Conservation (phyloP, 2,329 filamentous ascomycete species). For the Calonectria pseudoturangicola region DNA sequence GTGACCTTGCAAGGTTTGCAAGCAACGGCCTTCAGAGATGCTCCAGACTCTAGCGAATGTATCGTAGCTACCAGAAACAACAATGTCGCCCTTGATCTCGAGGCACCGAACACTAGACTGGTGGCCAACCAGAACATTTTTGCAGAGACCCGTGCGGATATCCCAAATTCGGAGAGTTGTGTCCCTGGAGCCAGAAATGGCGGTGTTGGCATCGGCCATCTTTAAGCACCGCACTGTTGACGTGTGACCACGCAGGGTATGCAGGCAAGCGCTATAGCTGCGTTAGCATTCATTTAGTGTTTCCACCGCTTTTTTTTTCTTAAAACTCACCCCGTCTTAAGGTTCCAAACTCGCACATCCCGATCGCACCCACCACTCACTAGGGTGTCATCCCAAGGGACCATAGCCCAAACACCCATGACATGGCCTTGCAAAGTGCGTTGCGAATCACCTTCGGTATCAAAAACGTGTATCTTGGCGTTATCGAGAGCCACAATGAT, state of each 20-base stretch:
- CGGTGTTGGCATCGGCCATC: constrained; percentile 95
- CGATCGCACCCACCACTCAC: constrained; percentile 98
- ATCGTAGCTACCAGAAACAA: constrained; percentile 99
- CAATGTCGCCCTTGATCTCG: constrained; percentile 95
- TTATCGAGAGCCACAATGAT: constrained; percentile 99
- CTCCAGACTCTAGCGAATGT: constrained; percentile 98
- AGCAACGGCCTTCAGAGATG: constrained; percentile 94
- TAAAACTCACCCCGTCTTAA: constrained; percentile 86
- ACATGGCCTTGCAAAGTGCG: constrained; percentile 95
- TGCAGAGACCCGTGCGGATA: constrained; percentile 89
- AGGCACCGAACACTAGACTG: constrained; percentile 96
- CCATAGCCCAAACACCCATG: constrained; percentile 99
- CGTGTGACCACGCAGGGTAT: constrained; percentile 94
- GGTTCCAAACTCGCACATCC: constrained; percentile 97
- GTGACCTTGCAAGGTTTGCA: constrained; percentile 92
- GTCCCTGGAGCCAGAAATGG: constrained; percentile 96
- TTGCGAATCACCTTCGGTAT: constrained; percentile 90
- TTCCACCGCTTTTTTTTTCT: neutral
- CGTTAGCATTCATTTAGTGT: constrained; percentile 44
- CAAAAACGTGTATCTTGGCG: constrained; percentile 98
- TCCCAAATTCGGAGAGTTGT: constrained; percentile 98
- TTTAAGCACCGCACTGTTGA: constrained; percentile 97
- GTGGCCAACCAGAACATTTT: constrained; percentile 93
- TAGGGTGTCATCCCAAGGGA: constrained; percentile 95
- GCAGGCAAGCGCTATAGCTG: constrained; percentile 78